phyloP scores from a whole-genome alignment of 1,284 basidiomycete genomes.

The Moniliella sp. region DNA sequence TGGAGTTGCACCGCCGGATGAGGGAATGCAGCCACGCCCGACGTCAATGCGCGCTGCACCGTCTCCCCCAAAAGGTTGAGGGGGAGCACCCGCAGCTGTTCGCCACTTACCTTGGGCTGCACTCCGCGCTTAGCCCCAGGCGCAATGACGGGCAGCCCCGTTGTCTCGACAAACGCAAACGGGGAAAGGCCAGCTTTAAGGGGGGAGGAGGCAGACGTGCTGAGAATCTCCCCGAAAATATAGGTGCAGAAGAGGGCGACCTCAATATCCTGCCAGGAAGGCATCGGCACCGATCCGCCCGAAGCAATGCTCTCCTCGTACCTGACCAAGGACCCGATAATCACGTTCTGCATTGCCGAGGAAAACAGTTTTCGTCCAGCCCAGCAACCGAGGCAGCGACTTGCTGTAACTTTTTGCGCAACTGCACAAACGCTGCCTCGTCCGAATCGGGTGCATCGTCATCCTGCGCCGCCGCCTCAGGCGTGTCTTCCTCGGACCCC shows the following conservation, averaged over 20 bases:
- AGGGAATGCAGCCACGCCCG: slow-evolving; percentile 59
- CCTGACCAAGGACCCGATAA: slow-evolving; percentile 50
- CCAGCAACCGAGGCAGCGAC: slow-evolving; percentile 60
- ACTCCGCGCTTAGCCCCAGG: slow-evolving; percentile 6
- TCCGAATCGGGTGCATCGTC: slow-evolving; percentile 52
- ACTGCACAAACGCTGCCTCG: slow-evolving; percentile 55
- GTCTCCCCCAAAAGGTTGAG: slow-evolving; percentile 77
- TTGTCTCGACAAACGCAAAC: slow-evolving; percentile 18
- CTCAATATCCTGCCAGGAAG: slow-evolving; percentile 79
- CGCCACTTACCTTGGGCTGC: slow-evolving; percentile 8
- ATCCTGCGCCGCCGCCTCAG: slow-evolving; percentile 5
- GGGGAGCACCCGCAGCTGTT: slow-evolving; percentile 38
- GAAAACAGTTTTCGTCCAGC: slow-evolving; percentile 62
- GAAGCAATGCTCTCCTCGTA: slow-evolving; percentile 41
- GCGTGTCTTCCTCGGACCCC: slow-evolving; percentile 52
- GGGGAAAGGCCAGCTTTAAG: slow-evolving; percentile 25
- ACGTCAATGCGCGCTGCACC: slow-evolving; percentile 59
- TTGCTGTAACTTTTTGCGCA: slow-evolving; percentile 64
- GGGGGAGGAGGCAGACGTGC: slow-evolving; percentile 11
- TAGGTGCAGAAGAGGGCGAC: slow-evolving; percentile 73
- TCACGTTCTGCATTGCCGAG: slow-evolving; percentile 48
- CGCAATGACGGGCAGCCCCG: slow-evolving; percentile 19
- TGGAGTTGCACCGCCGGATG: slow-evolving; percentile 69
- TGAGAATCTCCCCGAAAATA: slow-evolving; percentile 57
- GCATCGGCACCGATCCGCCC: slow-evolving; percentile 37